Base-by-base conservation (phyloP, 352 stramenopile species). In the Phytophthora tubulina region DNA sequence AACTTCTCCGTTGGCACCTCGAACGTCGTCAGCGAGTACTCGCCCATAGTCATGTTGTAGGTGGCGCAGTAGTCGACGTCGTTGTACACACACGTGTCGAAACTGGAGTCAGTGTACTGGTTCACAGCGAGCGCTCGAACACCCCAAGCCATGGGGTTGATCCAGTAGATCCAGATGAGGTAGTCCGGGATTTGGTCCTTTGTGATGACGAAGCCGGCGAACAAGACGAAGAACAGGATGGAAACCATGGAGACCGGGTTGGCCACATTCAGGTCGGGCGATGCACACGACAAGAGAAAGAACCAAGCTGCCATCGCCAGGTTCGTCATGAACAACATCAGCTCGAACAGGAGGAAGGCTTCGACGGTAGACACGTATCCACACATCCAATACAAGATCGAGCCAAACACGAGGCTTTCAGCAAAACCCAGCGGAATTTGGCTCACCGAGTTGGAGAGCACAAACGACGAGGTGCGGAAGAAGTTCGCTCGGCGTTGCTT, bases 331-430 rank as follows among this genome's bases (percentile, higher is more conserved):
- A 85, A 44, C 0, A 89, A 42, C 11, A 84, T 42, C 3, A 82
- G 4, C 27, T 75, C 27, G 56, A 83, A 92, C 9, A 86, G 54
- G 2, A 90, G 8, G 61, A 76, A 91, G 0, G 58, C 45, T 13
- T 38, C 31, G 6, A 65, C 53, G 5, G 67, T 63, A 5, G 45
- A 30, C 6, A 75, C 63, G 41, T 73, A 84, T 8, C 88, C 90
- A 44, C 91, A 88, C 75, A 96, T 92, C 77, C 84, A 96, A 67
- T 97, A 97, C 2, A 96, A 45, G 51, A 97, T 73, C 2, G 79
- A 85, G 9, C 87, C 90, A 72, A 96, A 96, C 17, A 94, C 53
- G 0, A 92, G 15, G 11, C 70, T 79, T 72, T 96, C 89, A 32
- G 79, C 55, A 0, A 85, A 0, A 52, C 53, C 53, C 52, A 86